phyloP scores from a whole-genome alignment of 805 yeast species.

The Myxozyma vanderwaltii region DNA sequence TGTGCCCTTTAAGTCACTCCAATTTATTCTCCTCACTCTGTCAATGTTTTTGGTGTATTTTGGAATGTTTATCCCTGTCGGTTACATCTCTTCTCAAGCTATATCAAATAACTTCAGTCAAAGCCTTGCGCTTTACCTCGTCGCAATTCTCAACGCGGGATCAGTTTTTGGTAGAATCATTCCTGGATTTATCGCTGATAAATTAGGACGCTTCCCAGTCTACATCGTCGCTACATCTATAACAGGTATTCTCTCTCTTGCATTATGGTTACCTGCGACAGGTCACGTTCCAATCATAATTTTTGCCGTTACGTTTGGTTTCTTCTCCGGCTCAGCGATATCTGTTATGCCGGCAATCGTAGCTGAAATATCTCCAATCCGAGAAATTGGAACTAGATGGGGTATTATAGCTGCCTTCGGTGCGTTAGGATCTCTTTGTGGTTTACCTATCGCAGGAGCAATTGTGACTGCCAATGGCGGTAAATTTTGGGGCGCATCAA shows the following conservation, averaged over 20 bases:
- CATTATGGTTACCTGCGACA: constrained; percentile 64
- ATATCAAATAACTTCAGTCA: constrained; percentile 29
- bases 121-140: constrained; percentile 37
- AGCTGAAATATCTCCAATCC: constrained; percentile 36
- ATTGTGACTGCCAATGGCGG: constrained; percentile 25
- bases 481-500: constrained; percentile 27
- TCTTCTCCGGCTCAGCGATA: constrained; percentile 41
- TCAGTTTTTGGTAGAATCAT: constrained; percentile 48
- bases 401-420: constrained; percentile 60
- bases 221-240: constrained; percentile 45
- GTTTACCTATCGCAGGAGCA: constrained; percentile 42
- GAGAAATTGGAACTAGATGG: constrained; percentile 49
- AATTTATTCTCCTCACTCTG: constrained; percentile 35
- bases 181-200: constrained; percentile 51
- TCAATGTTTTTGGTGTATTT: constrained; percentile 37
- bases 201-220: constrained; percentile 56
- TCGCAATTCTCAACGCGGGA: constrained; percentile 28
- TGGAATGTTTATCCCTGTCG: constrained; percentile 42
- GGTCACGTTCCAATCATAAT: constrained; percentile 39
- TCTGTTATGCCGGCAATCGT: constrained; percentile 41
- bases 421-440: constrained; percentile 49
- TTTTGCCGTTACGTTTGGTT: constrained; percentile 41
- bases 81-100: constrained; percentile 41
- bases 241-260: constrained; percentile 51
- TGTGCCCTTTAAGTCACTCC: constrained; percentile 37